phyloP scores from a whole-genome alignment of 1,284 basidiomycete species.

The Sanghuangporus weigelae region DNA sequence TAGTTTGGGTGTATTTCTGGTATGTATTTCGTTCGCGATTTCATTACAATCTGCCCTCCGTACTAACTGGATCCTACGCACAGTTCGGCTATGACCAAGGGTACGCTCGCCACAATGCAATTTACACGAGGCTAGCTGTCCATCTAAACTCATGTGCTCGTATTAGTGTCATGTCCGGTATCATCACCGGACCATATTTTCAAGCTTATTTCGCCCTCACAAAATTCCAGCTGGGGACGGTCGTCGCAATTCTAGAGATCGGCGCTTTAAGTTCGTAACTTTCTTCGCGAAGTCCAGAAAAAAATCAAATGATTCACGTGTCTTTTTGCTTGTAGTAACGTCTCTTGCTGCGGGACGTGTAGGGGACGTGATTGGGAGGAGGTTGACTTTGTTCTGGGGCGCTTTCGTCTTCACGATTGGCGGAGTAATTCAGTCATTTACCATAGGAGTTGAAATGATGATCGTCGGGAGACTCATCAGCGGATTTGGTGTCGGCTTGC shows the following conservation, averaged over 20 bases:
- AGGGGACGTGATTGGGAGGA: conserved; percentile 85
- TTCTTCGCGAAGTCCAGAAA: not conserved
- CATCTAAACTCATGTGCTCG: conserved; percentile 4
- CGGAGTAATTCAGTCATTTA: conserved; percentile 87
- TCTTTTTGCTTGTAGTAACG: conserved; percentile 52
- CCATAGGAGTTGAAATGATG: conserved; percentile 82
- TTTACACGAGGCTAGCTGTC: not conserved
- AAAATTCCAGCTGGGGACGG: conserved; percentile 67
- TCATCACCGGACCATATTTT: conserved; percentile 94
- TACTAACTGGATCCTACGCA: conserved; percentile 11
- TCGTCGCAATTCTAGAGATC: conserved; percentile 91
- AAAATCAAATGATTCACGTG: conserved; percentile 9
- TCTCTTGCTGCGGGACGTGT: conserved; percentile 85
- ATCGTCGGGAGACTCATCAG: conserved; percentile 83
- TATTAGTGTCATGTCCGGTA: conserved; percentile 80
- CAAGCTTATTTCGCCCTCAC: conserved; percentile 65
- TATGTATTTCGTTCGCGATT: conserved; percentile 32
- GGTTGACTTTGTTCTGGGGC: conserved; percentile 83
- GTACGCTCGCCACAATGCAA: conserved; percentile 35
- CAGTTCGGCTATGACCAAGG: conserved; percentile 94
- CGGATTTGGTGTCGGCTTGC: conserved; percentile 90
- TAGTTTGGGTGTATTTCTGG: conserved; percentile 84
- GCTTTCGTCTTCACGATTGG: conserved; percentile 87
- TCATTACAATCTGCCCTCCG: conserved; percentile 21
- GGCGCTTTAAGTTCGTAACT: conserved; percentile 76